These are phyloP conservation scores for Colletotrichum musae DNA, from an alignment of 2,329 filamentous ascomycete genomes.

Conservation along the genomic window DNA sequence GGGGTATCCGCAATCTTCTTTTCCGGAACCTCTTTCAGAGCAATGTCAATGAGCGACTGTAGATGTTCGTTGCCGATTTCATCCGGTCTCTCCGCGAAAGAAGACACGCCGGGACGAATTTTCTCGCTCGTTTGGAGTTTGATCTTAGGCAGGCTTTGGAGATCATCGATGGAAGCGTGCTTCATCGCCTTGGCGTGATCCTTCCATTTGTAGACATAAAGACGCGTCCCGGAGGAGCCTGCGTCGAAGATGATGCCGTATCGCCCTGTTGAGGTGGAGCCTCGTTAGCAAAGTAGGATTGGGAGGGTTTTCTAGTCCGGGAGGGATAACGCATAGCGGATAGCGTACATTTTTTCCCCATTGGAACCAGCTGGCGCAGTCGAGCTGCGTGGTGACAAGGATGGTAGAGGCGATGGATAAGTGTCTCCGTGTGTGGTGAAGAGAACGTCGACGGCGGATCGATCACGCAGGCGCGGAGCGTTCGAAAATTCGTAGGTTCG, in stretches of 20 bases:
- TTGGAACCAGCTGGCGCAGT: conserved; percentile 41
- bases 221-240: conserved; percentile 94
- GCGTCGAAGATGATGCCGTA: conserved; percentile 98
- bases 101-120: conserved; percentile 92
- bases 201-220: conserved; percentile 96
- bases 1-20: conserved; percentile 87
- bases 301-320: background rate
- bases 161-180: conserved; percentile 66
- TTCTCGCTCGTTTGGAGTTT: conserved; percentile 93
- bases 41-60: conserved; percentile 84
- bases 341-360: conserved; percentile 55
- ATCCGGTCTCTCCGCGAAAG: conserved; percentile 83
- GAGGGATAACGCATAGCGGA: conserved; percentile 1
- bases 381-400: conserved; percentile 9
- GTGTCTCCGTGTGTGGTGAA: background rate
- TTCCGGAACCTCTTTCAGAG: conserved; percentile 81
- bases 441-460: background rate
- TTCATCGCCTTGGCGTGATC: conserved; percentile 75
- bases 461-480: background rate
- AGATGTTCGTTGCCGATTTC: conserved; percentile 87
- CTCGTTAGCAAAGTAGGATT: conserved; percentile 1
- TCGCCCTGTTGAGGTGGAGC: conserved; percentile 61
- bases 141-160: conserved; percentile 82
- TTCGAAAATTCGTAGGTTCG: background rate
- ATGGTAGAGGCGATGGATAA: background rate